These are phyloP conservation scores for Turnera subulata DNA, from an alignment of 345 rosid species.

Conservation along the genomic window DNA sequence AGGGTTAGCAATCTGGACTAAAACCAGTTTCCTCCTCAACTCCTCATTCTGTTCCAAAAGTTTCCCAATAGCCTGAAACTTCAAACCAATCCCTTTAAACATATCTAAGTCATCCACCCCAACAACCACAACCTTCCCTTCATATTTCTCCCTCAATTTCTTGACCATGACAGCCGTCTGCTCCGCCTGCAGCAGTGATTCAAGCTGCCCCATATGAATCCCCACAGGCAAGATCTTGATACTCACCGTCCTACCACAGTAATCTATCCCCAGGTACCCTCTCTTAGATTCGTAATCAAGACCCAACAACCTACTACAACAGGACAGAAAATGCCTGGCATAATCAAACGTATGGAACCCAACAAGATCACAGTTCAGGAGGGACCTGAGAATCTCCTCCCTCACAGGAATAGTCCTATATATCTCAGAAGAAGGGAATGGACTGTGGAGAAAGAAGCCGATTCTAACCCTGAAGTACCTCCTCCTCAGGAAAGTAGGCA, in stretches of 20 bases:
- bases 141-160: constrained; percentile 49
- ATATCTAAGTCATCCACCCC: constrained; percentile 83
- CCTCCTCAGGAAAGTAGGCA: constrained; percentile 69
- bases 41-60: constrained; percentile 43
- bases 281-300: constrained; percentile 70
- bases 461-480: constrained; percentile 47
- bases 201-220: constrained; percentile 72
- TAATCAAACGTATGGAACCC: constrained; percentile 89
- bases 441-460: constrained; percentile 70
- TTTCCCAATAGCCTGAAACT: constrained; percentile 62
- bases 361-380: constrained; percentile 74
- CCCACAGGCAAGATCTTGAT: constrained; percentile 79
- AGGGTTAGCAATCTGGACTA: constrained; percentile 78
- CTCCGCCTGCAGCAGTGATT: constrained; percentile 38
- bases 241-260: constrained; percentile 67
- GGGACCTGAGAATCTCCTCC: constrained; percentile 61
- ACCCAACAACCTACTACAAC: constrained; percentile 80
- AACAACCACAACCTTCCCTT: constrained; percentile 49
- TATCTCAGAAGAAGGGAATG: constrained; percentile 77
- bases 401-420: constrained; percentile 65
- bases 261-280: constrained; percentile 83
- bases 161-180: constrained; percentile 40
- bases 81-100: constrained; percentile 71
- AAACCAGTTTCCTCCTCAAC: constrained; percentile 52
- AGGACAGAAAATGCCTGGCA: constrained; percentile 81